Base-by-base conservation (phyloP, 306 rosid species). In the Lathyrus sativus region DNA sequence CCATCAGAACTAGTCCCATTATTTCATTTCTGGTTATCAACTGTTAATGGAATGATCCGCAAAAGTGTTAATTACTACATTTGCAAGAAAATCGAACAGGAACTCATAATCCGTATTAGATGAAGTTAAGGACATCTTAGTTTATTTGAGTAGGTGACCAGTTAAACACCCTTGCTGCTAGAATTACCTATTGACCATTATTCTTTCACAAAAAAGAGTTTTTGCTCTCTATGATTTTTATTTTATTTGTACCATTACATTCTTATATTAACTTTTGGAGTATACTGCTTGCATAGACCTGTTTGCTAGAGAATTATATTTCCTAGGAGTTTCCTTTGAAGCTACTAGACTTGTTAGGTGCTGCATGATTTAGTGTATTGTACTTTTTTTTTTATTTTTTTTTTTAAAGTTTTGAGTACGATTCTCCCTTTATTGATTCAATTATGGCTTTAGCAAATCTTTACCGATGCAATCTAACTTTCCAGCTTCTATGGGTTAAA, bases 401-500 rank as follows among this genome's bases (percentile, higher is more conserved):
- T 19, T n/a, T n/a, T n/a, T n/a, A n/a, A n/a, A n/a, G 29, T 70
- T 63, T 22, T 43, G 45, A 58, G 69, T 24, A 49, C 56, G 62
- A 59, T 70, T 24, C 59, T 70, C 53, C 58, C 64, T 7, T 29
- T 37, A 29, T 74, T 43, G 17, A 35, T 66, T 70, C 61, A 54
- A 11, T 55, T 67, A 29, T 37, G 58, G 19, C 55, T 57, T 51
- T 71, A 39, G 79, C 67, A 59, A 79, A 13, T 59, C 74, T 60
- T 12, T 28, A 55, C 62, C 74, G 60, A 79, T 72, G 45, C 24
- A 41, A 38, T 56, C 38, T 58, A 78, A 65, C 68, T 75, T 82
- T 73, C 69, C 88, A 93, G 98, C 98, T 93, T 83, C 85, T 93
- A 48, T 93, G 98, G 98, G 89, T 93, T 74, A 93, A 90, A 83